Percentiles rank a stretch among this genome's conserved stretches.
These are phyloP conservation scores for Venturia pyrina DNA, from an alignment of 2,329 filamentous ascomycete genomes.

Conservation along the genomic window DNA sequence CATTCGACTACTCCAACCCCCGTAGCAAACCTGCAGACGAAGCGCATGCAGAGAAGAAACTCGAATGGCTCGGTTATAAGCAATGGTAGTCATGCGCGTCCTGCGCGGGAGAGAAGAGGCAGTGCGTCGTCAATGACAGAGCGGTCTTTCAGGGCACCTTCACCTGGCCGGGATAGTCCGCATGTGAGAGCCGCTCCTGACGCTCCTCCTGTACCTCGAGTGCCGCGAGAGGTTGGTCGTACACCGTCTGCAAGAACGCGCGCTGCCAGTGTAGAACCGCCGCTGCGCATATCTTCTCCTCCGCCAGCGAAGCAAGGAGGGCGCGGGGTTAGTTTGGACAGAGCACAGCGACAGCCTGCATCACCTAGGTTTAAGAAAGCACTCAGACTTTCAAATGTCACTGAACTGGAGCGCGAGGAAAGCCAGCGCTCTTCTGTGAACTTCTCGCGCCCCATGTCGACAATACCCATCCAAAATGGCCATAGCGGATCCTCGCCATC, in stretches of 20 bases:
- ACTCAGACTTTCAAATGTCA: slow-evolving; percentile 22
- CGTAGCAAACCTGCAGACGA: slow-evolving; percentile 77
- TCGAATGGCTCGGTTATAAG: slow-evolving; percentile 58
- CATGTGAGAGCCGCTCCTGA: slow-evolving; percentile 22
- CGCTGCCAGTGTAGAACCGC: slow-evolving; percentile 37
- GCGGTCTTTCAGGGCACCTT: slow-evolving; percentile 75
- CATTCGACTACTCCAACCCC: slow-evolving; percentile 68
- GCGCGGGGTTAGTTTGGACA: slow-evolving; percentile 11
- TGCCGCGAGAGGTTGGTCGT: slow-evolving; percentile 40
- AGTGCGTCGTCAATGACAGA: slow-evolving; percentile 78
- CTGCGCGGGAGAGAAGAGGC: slow-evolving; percentile 31
- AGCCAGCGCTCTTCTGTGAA: slow-evolving; percentile 37
- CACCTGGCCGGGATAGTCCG: slow-evolving; percentile 23
- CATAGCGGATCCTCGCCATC: slow-evolving; percentile 13
- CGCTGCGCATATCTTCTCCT: slow-evolving; percentile 32
- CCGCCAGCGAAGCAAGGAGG: slow-evolving; percentile 20
- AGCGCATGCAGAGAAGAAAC: slow-evolving; percentile 65
- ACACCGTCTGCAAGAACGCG: slow-evolving; percentile 25
- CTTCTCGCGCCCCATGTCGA: slow-evolving; percentile 43
- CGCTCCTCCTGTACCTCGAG: slow-evolving; percentile 64
- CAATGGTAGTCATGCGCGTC: slow-evolving; percentile 33
- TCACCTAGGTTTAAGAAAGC: slow-evolving; percentile 33
- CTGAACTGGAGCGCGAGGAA: slow-evolving; percentile 32
- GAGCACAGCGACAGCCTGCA: background rate
- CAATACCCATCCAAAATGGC: slow-evolving; percentile 19